Base-by-base conservation (phyloP, 306 rosid genomes). In the Cicer chorassanicum region DNA sequence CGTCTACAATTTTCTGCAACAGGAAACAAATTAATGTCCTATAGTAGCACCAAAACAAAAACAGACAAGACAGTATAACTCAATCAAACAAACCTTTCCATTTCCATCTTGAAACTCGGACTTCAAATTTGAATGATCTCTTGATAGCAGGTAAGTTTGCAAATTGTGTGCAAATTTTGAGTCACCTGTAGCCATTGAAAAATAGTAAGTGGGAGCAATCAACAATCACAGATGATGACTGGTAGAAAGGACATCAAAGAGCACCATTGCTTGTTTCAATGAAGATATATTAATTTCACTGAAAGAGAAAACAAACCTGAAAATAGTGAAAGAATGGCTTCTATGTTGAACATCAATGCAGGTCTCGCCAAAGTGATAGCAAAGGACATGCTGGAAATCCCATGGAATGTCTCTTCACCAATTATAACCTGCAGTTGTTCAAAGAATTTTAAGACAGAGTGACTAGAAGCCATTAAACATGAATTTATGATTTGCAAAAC, bases 371-470 rank as follows among this genome's bases (percentile, higher is more conserved):
- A 84, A 65, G 82, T 87, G 84, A 94, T 94, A 15, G 73, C 73
- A 67, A 94, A 94, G 4, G 97, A 91, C 82, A 94, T 83, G 79
- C 82, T 79, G 4, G 93, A 88, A 49, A 94, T 87, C 62, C 96
- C 95, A 50, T 85, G 96, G 85, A 88, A 91, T 44, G 81, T 84
- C 84, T 94, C 98, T 72, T 94, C 97, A 6, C 87, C 93, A 10
- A 94, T 66, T 64, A 81, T 48, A 48, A 91, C 95, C 97, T 94
- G 86, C 82, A 83, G 65, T 82, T 71, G 71, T n/a, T 46, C 49
- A 65, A 51, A 39, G 64, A 69, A 69, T 70, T 41, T 56, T 43
- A 45, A 73, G 73, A 64, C 50, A n/a, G 12, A 9, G 72, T 38
- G 12, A 13, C 64, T 46, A 57, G 29, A 50, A 78, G 53, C 71